Evolutionary conservation across 139 green algal genomes (phyloP), one percentile per base, ranked within the genome.

Genomic region (Chlamydomonas sp.): DNA sequence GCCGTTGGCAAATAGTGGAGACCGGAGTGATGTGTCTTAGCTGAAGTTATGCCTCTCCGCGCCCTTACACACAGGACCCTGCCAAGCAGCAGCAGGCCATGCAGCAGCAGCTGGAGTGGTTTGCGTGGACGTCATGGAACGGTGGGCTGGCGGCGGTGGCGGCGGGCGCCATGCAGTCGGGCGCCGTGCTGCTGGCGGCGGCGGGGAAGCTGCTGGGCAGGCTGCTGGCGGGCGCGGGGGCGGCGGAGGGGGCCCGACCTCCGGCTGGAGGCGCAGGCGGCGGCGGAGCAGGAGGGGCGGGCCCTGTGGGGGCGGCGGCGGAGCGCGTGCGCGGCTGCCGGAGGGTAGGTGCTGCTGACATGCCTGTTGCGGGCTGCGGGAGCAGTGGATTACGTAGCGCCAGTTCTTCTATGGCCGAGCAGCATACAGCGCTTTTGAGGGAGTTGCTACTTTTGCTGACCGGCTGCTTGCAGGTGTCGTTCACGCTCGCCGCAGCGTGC

Each of bases 81-180:
- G 9, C 9, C 9, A 71, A 12, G 66, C 79, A 85, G 18, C 12
- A 49, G 59, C 64, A 72, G 81, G 17, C 57, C 17, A 9, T 80
- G n/a, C 8, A 69, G 63, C 58, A 88, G 75, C 64, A 80, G 84
- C 63, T 88, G 4, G 84, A 88, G 84, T 88, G 84, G 84, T 88
- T 88, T 62, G 84, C 84, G 0, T 83, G 84, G 75, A 88, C 63
- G 1, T 75, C 84, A 2, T 88, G 74, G 75, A 88, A 88, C 17
- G 17, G 5, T 0, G 84, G 84, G 0, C 84, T 88, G 63, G 75
- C 63, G 58, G 63, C 76, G 75, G 84, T 57, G 1, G 57, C 63
- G 31, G 84, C 74, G 63, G 83, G 66, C 68, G 31, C 20, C 62
- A n/a, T 87, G 60, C 72, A 16, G 2, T 59, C 59, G 5, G 74